Evolutionary conservation across 2,329 filamentous ascomycete species (phyloP), one percentile per base, ranked within the genome.

Genomic region (Dactylellina parvicollis): DNA sequence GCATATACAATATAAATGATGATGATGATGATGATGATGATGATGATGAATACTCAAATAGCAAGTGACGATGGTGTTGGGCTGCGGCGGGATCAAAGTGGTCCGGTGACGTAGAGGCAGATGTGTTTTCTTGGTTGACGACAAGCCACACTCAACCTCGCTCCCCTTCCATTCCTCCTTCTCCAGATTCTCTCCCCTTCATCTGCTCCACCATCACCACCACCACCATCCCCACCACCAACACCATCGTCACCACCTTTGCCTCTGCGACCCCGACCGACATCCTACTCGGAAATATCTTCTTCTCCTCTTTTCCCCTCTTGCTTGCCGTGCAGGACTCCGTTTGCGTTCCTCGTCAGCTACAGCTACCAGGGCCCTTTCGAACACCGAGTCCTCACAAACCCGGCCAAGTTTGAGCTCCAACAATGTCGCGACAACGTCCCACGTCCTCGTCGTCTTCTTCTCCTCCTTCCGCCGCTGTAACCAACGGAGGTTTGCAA

Each of bases 91-190:
- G 47, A 52, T 59, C 22, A 22, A 47, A 12, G 30, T 28, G 42
- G 66, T 62, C 66, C 32, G 59, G 66, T 71, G 66, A 71, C 66
- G 66, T 71, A 62, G 66, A 57, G 66, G 36, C 54, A 54, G 57
- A 62, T 62, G 30, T 56, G 66, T 64, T 71, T 71, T 71, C 57
- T 64, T 71, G 56, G 57, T 56, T 30, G 32, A 24, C 55, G 56
- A 28, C 64, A 44, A 22, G 30, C 26, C 24, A 60, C 46, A 50
- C 30, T 24, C 16, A 14, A 34, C 9, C 26, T 34, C 20, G n/a
- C 49, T n/a, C 18, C 49, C 26, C 4, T 30, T 22, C 36, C 24
- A 24, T 44, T 26, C 18, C 22, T n/a, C 14, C 14, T 32, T 55
- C 47, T 61, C 26, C 32, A n/a, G n/a, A n/a, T n/a, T n/a, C n/a